Evolutionary conservation across 2,329 filamentous ascomycete species (phyloP).

Genomic region (Huntiella savannae): DNA sequence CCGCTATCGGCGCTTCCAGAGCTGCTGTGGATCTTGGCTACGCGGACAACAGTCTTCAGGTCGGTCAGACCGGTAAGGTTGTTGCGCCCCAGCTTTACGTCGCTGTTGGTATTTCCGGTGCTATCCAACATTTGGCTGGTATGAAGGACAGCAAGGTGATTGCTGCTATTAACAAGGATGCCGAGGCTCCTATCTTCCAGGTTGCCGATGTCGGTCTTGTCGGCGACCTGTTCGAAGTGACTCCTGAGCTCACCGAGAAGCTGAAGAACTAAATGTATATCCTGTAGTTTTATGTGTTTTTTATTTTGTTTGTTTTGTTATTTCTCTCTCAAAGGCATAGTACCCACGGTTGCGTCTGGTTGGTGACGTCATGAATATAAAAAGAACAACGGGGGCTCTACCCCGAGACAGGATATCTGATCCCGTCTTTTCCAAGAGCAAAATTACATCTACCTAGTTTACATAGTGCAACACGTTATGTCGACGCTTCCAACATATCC

Average conservation of each 20-base stretch:
- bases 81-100: conserved; percentile 91
- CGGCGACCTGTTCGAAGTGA: conserved; percentile 86
- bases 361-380: conserved; percentile 9
- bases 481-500: conserved; percentile 35
- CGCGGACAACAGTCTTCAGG: conserved; percentile 94
- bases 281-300: conserved; percentile 1
- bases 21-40: conserved; percentile 95
- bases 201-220: conserved; percentile 91
- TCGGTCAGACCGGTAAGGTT: conserved; percentile 97
- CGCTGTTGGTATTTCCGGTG: conserved; percentile 87
- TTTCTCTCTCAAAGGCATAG: conserved; percentile 11
- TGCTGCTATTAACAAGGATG: conserved; percentile 94
- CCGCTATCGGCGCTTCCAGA: conserved; percentile 87
- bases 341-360: conserved; percentile 11
- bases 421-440: too few relatives aligned
- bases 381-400: background rate
- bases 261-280: conserved; percentile 35
- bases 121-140: conserved; percentile 92
- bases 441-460: background rate
- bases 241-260: conserved; percentile 92
- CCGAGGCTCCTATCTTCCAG: conserved; percentile 95
- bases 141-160: conserved; percentile 99
- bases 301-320: conserved; percentile 1
- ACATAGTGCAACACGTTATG: background rate
- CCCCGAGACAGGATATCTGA: too few relatives aligned